These are phyloP conservation scores for Gossypium herbaceum DNA, from an alignment of 345 rosid species.

Conservation along the genomic window DNA sequence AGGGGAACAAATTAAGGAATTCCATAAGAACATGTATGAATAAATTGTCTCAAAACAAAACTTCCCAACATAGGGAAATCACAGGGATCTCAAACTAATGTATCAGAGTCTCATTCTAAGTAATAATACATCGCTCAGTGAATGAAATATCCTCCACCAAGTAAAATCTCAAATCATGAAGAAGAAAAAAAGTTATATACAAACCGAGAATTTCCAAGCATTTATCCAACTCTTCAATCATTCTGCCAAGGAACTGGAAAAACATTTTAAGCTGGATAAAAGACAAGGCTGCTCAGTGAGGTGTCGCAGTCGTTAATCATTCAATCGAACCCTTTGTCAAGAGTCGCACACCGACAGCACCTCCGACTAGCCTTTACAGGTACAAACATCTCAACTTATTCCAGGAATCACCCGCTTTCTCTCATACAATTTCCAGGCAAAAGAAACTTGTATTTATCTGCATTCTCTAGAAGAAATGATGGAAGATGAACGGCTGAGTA, in stretches of 20 bases:
- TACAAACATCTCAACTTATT: neutral
- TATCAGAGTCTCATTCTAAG: neutral
- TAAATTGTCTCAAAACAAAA: neutral
- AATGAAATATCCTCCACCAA: constrained; percentile 14
- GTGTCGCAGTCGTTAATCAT: neutral
- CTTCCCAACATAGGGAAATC: constrained; percentile 13
- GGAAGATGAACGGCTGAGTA: constrained; percentile 71
- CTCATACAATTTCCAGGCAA: constrained; percentile 63
- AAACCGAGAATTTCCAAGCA: constrained; percentile 11
- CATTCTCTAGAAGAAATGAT: constrained; percentile 48
- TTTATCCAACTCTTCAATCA: constrained; percentile 12
- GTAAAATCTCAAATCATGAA: neutral
- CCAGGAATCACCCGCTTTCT: constrained; percentile 33
- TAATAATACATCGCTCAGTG: neutral
- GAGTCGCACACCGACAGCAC: neutral
- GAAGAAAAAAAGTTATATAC: constrained; percentile 6
- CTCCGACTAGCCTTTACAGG: constrained; percentile 5
- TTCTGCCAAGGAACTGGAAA: neutral
- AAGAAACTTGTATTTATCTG: constrained; percentile 55
- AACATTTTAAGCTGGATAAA: neutral
- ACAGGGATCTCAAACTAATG: constrained; percentile 5
- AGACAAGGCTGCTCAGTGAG: neutral
- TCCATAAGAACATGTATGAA: neutral
- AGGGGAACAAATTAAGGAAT: neutral
- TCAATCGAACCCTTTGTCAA: constrained; percentile 5